Conservation (phyloP, 2,329 filamentous ascomycete species). For the Epichloe sibirici region DNA sequence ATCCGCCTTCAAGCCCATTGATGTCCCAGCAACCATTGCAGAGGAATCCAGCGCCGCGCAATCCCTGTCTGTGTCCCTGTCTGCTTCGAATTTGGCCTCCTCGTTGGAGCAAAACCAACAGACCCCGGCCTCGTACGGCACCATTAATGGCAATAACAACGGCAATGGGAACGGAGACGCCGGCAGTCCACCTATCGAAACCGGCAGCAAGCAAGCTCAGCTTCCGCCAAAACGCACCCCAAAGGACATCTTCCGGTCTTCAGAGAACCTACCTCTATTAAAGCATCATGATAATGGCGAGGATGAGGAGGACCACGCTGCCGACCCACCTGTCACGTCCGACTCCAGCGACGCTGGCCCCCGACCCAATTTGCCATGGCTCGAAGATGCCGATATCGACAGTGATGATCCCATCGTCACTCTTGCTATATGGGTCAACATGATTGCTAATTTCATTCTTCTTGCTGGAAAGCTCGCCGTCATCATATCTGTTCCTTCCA, state of each 20-base stretch:
- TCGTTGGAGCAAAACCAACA: constrained; percentile 1
- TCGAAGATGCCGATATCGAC: constrained; percentile 60
- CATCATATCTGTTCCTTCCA: constrained; percentile 64
- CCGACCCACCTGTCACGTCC: constrained; percentile 13
- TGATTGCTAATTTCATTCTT: constrained; percentile 63
- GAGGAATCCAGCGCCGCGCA: constrained; percentile 44
- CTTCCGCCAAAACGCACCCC: constrained; percentile 64
- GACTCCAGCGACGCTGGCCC: constrained; percentile 20
- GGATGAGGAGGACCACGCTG: constrained; percentile 20
- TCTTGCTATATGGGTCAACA: constrained; percentile 80
- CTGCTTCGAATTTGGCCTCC: constrained; percentile 9
- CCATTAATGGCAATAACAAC: constrained; percentile 14
- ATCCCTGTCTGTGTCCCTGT: constrained; percentile 9
- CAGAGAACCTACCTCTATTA: constrained; percentile 57
- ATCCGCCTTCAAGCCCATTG: constrained; percentile 39
- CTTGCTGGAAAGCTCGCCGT: constrained; percentile 67
- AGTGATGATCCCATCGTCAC: constrained; percentile 65
- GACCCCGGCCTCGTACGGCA: constrained; percentile 16
- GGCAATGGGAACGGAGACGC: constrained; percentile 14
- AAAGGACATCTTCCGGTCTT: constrained; percentile 70
- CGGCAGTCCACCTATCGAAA: constrained; percentile 18
- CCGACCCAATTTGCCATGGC: constrained; percentile 51
- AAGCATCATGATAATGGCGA: constrained; percentile 27
- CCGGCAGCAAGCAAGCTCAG: constrained; percentile 4
- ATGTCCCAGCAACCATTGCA: constrained; percentile 62